These are phyloP conservation scores for Zymoseptoria crescenta DNA, from an alignment of 2,329 filamentous ascomycete genomes.

Conservation along the genomic window DNA sequence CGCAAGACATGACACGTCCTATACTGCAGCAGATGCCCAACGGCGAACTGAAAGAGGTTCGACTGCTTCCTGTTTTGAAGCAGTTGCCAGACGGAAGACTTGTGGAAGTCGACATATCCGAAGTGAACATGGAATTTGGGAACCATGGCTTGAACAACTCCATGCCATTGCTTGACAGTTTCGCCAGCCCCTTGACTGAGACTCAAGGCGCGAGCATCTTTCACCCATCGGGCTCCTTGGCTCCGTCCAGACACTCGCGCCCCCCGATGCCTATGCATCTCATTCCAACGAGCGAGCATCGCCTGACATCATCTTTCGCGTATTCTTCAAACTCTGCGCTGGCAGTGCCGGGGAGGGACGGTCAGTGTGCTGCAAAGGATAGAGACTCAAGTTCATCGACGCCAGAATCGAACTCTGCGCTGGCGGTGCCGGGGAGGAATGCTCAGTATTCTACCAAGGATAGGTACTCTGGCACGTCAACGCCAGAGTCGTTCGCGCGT, in stretches of 20 bases:
- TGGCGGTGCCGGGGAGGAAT: background rate
- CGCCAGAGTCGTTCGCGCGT: constrained; percentile 13
- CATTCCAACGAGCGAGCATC: background rate
- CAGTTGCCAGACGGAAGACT: background rate
- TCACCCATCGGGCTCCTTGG: constrained; percentile 19
- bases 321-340: constrained; percentile 1
- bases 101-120: background rate
- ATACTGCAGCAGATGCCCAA: constrained; percentile 8
- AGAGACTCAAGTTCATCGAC: constrained; percentile 9
- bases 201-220: constrained; percentile 30
- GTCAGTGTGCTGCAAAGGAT: background rate
- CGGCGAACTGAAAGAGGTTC: constrained; percentile 4
- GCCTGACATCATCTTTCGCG: background rate
- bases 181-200: constrained; percentile 24
- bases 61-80: background rate
- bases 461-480: constrained; percentile 8
- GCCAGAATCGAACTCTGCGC: constrained; percentile 6
- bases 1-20: background rate
- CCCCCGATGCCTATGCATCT: constrained; percentile 1
- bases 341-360: background rate
- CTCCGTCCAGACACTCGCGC: constrained; percentile 4
- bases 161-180: constrained; percentile 6
- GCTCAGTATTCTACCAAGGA: background rate
- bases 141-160: constrained; percentile 12
- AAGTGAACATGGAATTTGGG: constrained; percentile 2